Conservation (phyloP, 2,329 filamentous ascomycete species). For the Fusarium hainanense region DNA sequence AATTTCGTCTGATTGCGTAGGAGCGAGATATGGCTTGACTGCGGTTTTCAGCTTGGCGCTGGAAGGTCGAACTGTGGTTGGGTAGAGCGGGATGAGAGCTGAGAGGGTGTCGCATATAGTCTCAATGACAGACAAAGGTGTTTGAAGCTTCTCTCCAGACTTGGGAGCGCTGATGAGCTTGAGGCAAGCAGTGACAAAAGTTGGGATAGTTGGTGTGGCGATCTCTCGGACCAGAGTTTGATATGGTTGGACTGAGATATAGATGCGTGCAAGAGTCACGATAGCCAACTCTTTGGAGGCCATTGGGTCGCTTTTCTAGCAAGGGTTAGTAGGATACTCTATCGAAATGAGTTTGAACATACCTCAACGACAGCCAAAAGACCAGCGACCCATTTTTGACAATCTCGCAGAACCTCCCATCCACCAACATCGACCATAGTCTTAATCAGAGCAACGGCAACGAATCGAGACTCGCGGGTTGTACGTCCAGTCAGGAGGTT, state of each 20-base stretch:
- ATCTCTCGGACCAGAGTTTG: slow-evolving; percentile 88
- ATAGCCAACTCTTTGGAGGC: slow-evolving; percentile 81
- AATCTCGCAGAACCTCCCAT: slow-evolving; percentile 80
- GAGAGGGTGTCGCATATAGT: slow-evolving; percentile 77
- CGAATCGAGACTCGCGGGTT: slow-evolving; percentile 76
- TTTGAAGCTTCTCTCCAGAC: slow-evolving; percentile 38
- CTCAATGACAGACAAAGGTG: slow-evolving; percentile 67
- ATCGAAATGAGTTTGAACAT: slow-evolving; percentile 27
- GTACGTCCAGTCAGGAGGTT: slow-evolving; percentile 81
- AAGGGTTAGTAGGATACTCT: slow-evolving; percentile 32
- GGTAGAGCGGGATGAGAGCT: slow-evolving; percentile 80
- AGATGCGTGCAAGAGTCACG: slow-evolving; percentile 84
- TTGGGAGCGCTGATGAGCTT: slow-evolving; percentile 67
- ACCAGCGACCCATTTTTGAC: slow-evolving; percentile 80
- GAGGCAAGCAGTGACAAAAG: slow-evolving; percentile 79
- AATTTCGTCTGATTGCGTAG: slow-evolving; percentile 65
- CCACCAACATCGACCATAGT: slow-evolving; percentile 83
- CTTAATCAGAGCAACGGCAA: slow-evolving; percentile 82
- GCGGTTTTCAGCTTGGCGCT: slow-evolving; percentile 73
- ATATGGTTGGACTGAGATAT: slow-evolving; percentile 82
- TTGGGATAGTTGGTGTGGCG: slow-evolving; percentile 81
- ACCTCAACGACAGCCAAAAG: slow-evolving; percentile 80
- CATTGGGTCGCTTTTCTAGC: slow-evolving; percentile 78
- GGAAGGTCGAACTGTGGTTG: slow-evolving; percentile 84
- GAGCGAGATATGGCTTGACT: slow-evolving; percentile 69